These are phyloP conservation scores for Rosa rugosa DNA, from an alignment of 306 rosid genomes.

Conservation along the genomic window DNA sequence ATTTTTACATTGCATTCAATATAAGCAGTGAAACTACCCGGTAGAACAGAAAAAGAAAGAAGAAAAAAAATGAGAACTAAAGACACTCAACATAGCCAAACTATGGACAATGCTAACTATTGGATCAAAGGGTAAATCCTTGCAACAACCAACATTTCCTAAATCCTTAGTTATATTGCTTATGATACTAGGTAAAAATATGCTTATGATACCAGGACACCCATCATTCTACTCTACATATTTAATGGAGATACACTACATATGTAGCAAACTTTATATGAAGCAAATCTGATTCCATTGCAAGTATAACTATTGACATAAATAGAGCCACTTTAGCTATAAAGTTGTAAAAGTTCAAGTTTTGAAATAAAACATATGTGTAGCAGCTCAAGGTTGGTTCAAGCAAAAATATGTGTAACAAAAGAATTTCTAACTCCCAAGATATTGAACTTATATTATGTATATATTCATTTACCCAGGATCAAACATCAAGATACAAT, in stretches of 20 bases:
- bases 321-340: neutral
- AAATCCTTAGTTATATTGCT: too few relatives aligned
- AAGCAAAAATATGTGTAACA: neutral
- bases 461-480: neutral
- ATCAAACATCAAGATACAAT: neutral
- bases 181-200: too few relatives aligned
- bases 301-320: neutral
- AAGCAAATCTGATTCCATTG: neutral
- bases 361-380: neutral
- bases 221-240: neutral
- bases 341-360: neutral
- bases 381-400: neutral
- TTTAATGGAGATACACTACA: neutral
- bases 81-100: neutral
- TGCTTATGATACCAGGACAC: neutral
- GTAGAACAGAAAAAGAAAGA: neutral
- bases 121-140: neutral
- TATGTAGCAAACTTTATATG: neutral
- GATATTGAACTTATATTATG: neutral
- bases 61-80: neutral
- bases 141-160: too few relatives aligned
- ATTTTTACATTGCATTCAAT: conserved; percentile 10
- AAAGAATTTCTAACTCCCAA: neutral
- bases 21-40: neutral
- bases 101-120: neutral